Evolutionary conservation across 305 asterid species (phyloP).

Genomic region (Ilex paraguariensis): DNA sequence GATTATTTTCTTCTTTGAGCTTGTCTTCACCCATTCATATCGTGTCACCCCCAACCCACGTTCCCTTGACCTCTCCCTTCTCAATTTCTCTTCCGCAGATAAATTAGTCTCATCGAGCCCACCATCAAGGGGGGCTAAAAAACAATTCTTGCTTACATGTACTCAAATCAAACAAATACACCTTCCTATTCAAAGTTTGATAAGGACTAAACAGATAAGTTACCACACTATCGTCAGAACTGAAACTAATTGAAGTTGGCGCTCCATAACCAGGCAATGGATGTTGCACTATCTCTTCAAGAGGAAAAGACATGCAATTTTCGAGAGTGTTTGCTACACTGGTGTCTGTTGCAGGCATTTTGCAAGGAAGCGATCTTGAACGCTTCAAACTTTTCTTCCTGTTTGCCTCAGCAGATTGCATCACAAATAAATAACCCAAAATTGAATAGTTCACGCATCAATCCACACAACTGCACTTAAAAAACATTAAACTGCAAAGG

Average conservation of each 20-base stretch:
- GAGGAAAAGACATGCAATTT: slow-evolving; percentile 47
- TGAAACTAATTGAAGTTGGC: slow-evolving; percentile 71
- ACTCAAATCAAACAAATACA: not conserved
- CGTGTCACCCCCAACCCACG: slow-evolving; percentile 94
- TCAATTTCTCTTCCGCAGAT: slow-evolving; percentile 82
- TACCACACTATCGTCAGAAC: slow-evolving; percentile 74
- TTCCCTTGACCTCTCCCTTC: slow-evolving; percentile 91
- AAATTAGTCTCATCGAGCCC: slow-evolving; percentile 86
- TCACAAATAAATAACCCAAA: slow-evolving; percentile 38
- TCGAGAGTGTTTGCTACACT: slow-evolving; percentile 45
- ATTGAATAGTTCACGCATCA: slow-evolving; percentile 30
- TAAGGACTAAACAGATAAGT: slow-evolving; percentile 73
- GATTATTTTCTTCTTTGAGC: slow-evolving; percentile 51
- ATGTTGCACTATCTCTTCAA: slow-evolving; percentile 79
- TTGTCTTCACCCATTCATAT: slow-evolving; percentile 86
- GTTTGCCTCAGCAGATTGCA: slow-evolving; percentile 52
- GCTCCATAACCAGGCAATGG: slow-evolving; percentile 81
- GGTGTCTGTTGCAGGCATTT: slow-evolving; percentile 70
- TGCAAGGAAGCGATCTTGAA: slow-evolving; percentile 36
- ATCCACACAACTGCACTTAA: slow-evolving; percentile 17
- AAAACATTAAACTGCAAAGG: no score
- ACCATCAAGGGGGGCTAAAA: slow-evolving; percentile 50
- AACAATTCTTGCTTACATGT: not conserved
- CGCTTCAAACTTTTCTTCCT: slow-evolving; percentile 51
- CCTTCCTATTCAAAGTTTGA: slow-evolving; percentile 1